Evolutionary conservation across 2,329 filamentous ascomycete species (phyloP), one percentile per base, ranked within the genome.

Genomic region (Purpureocillium takamizusanense): DNA sequence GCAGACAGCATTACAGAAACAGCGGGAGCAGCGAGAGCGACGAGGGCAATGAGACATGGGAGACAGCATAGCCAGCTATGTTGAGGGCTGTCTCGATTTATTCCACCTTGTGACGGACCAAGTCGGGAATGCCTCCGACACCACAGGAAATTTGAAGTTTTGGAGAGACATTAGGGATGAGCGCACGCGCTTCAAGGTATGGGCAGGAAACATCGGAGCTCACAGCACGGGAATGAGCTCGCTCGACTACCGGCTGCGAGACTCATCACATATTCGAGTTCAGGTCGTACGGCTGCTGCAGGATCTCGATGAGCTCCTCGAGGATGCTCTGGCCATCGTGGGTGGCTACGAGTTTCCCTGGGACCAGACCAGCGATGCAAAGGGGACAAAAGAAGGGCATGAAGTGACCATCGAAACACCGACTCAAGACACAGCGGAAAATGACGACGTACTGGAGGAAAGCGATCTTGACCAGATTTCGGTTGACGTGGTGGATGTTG

Each of bases 211-310:
- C 12, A 37, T 46, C 4, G 44, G 38, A 14, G 51, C 51, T 2
- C 36, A 52, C 1, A 39, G 36, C 4, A 42, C 11, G 1, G 42
- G 49, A 2, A 28, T 16, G 1, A 28, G 28, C 1, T 53, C 51
- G 1, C 33, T 53, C 0, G 46, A 52, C 4, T 25, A 51, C 10
- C 41, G 49, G 4, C 33, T 53, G 0, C 35, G 46, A 12, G 48
- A 52, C 18, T 43, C 51, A 0, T 42, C 44, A 0, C 44, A 52
- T 23, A 5, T 53, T 2, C 40, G 41, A 1, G 29, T 44, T 1
- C 47, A 51, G 15, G 46, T 57, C 1, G 1, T 49, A 1, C 48
- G 41, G 3, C 43, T 60, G 2, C 43, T 60, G 5, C 21, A 25
- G 10, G 21, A 25, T 25, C 21, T 25, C 10, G 21, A 25, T 10